A percentile compares a stretch with the other conserved stretches of the same genome.
Conservation (phyloP, 495 filamentous ascomycete genomes). For the Penicillium ochrochloron region DNA sequence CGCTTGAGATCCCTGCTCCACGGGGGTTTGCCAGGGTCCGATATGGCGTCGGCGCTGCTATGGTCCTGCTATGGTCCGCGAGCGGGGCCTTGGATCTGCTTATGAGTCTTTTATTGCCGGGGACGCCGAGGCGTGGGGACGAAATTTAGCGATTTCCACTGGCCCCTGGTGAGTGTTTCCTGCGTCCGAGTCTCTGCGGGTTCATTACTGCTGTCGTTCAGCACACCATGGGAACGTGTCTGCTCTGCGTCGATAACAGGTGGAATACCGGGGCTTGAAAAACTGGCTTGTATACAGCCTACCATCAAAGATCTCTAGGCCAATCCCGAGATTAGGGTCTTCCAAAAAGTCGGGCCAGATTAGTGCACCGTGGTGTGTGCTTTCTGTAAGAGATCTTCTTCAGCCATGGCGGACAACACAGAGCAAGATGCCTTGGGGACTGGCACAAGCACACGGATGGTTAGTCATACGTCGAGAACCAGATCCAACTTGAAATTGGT, state of each 20-base stretch:
- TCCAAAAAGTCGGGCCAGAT: not conserved
- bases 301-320: not conserved
- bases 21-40: not conserved
- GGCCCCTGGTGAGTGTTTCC: not conserved
- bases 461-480: not conserved
- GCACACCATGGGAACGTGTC: not conserved
- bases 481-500: not conserved
- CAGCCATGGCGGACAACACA: constrained; percentile 1
- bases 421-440: not conserved
- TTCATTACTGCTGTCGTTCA: not conserved
- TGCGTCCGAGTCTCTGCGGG: not conserved
- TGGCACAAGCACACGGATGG: not conserved
- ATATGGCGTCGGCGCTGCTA: not conserved
- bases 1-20: not conserved
- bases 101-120: not conserved
- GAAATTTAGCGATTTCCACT: not conserved
- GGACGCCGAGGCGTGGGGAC: not conserved
- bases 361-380: not conserved
- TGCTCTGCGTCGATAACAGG: not conserved
- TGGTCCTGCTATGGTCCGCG: not conserved
- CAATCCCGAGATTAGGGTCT: not conserved
- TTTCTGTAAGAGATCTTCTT: not conserved
- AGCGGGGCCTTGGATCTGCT: not conserved
- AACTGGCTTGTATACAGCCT: not conserved
- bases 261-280: not conserved